Evolutionary conservation across 768 basidiomycete genomes (phyloP).

Genomic region (Scleroderma bovista): DNA sequence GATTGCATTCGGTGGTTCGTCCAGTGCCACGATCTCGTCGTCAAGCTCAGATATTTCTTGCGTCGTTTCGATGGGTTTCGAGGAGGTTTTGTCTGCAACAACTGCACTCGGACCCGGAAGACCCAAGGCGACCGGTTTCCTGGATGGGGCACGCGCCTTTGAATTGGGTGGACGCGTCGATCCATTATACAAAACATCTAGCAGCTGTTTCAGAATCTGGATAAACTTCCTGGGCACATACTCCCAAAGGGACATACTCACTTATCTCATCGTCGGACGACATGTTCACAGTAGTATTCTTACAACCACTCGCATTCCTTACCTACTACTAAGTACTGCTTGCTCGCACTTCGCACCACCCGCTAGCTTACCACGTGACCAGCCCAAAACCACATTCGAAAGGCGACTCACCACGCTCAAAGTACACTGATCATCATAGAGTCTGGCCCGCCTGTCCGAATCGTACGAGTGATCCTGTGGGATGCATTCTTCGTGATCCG

Average conservation of each 20-base stretch:
- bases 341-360: too few relatives aligned
- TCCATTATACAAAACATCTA: conserved; percentile 17
- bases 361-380: too few relatives aligned
- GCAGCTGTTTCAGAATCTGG: conserved; percentile 13
- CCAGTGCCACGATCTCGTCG: conserved; percentile 1
- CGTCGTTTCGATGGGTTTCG: conserved; percentile 8
- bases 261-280: conserved; percentile 31
- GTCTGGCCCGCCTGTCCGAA: too few relatives aligned
- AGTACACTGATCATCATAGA: too few relatives aligned
- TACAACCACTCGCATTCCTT: too few relatives aligned
- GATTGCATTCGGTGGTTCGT: conserved; percentile 5
- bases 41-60: neutral
- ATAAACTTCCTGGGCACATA: conserved; percentile 12
- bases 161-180: conserved; percentile 4
- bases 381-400: too few relatives aligned
- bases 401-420: too few relatives aligned
- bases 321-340: too few relatives aligned
- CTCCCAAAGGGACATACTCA: conserved; percentile 9
- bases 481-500: too few relatives aligned
- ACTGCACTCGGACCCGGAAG: conserved; percentile 11
- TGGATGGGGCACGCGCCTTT: conserved; percentile 12
- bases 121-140: conserved; percentile 13
- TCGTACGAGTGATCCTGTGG: too few relatives aligned
- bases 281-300: conserved; percentile 7
- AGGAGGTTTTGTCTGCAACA: conserved; percentile 12